Base-by-base conservation (phyloP, 129 eudicot species). In the Artemisia argyi region DNA sequence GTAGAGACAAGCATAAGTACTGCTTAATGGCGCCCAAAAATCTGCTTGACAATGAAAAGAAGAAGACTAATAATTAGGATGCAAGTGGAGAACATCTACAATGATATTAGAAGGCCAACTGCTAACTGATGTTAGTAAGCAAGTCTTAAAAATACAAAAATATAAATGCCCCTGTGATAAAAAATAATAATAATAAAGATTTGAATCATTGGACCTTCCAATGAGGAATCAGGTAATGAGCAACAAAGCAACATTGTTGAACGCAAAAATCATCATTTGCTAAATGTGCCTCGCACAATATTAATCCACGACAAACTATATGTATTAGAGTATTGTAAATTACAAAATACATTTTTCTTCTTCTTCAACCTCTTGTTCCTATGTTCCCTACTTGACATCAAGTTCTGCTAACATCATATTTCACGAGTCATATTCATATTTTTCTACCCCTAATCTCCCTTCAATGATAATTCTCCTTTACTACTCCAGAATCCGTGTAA, bases 21-120 rank as follows among this genome's bases (percentile, higher is more conserved):
- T 94, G 98, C 89, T 94, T 90, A 68, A 94, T 94, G 54, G 98
- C 98, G 64, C 96, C 98, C 70, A 94, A 75, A 81, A 94, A 94
- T 76, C 98, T 94, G 96, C 78, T 68, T 55, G 57, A 69, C 18
- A 55, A 71, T 17, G 28, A 50, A 69, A 75, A 28, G 55, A 47
- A 19, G 51, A 47, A 19, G 58, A 46, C 18, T 28, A 20, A 61
- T 73, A 42, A 50, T 68, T 76, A 73, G 68, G 57, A 66, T 58
- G 63, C 51, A 18, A 71, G 61, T 68, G 61, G 18, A 66, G 15
- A 56, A 46, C 56, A 65, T 65, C 44, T 35, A 42, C 16, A 55
- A 53, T 75, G 19, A 39, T 19, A 64, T 39, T 35, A 61, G 44
- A 51, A 65, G 52, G 32, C 69, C 30, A 49, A 6, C 17, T 16